Evolutionary conservation across 1,284 basidiomycete species (phyloP).

Genomic region (Phaffia rhodozyma): DNA sequence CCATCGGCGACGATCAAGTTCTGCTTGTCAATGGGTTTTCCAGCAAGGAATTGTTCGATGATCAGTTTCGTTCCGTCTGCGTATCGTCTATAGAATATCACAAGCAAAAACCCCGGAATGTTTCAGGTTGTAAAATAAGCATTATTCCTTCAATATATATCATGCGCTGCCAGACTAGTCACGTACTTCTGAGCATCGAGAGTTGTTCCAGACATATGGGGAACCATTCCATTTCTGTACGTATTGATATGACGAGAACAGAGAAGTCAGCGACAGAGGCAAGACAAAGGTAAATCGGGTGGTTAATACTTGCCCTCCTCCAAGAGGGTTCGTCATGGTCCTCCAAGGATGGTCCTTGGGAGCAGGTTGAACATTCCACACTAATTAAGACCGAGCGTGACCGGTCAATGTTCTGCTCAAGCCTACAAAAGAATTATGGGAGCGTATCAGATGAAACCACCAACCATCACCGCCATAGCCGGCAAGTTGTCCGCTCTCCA

Average conservation of each 20-base stretch:
- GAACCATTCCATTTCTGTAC: constrained; percentile 27
- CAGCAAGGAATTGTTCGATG: constrained; percentile 60
- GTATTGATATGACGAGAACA: background rate
- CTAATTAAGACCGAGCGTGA: background rate
- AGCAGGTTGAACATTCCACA: constrained; percentile 60
- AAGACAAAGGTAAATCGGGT: constrained; percentile 1
- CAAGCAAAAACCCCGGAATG: too few species aligned
- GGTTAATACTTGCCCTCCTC: constrained; percentile 74
- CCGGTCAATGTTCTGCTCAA: background rate
- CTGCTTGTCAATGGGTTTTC: constrained; percentile 56
- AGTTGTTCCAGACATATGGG: constrained; percentile 78
- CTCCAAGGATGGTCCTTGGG: constrained; percentile 80
- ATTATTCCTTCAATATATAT: too few species aligned
- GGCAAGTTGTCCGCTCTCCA: constrained; percentile 62
- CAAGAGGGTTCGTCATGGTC: constrained; percentile 63
- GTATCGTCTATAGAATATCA: constrained; percentile 44
- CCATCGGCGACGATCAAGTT: constrained; percentile 67
- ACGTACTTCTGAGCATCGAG: constrained; percentile 64
- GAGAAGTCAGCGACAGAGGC: constrained; percentile 5
- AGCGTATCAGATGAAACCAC: background rate
- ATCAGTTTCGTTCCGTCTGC: constrained; percentile 69
- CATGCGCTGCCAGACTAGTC: background rate
- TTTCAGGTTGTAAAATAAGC: background rate
- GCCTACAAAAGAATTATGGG: background rate
- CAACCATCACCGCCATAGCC: constrained; percentile 53